Evolutionary conservation across 805 yeast genomes (phyloP).

Genomic region (Komagataella phaffii): DNA sequence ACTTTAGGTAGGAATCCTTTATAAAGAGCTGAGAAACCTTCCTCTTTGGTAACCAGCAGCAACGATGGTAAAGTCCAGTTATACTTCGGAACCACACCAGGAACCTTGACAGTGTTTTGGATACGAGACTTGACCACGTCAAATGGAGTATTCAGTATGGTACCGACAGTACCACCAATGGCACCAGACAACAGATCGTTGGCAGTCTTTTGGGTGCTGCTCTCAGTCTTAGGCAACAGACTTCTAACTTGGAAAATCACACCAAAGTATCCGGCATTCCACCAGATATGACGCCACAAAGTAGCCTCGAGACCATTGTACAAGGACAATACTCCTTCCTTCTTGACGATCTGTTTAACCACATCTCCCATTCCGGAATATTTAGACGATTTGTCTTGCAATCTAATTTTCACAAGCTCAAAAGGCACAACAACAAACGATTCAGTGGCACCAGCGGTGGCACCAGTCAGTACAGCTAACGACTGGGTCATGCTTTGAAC

Average conservation of each 20-base stretch:
- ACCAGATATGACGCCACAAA: conserved; percentile 87
- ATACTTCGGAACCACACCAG: conserved; percentile 77
- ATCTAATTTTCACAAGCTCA: conserved; percentile 87
- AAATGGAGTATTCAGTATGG: conserved; percentile 90
- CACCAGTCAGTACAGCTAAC: conserved; percentile 85
- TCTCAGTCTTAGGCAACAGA: conserved; percentile 66
- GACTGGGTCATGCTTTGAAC: conserved; percentile 62
- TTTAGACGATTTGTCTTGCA: conserved; percentile 78
- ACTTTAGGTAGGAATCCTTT: conserved; percentile 97
- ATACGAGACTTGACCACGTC: conserved; percentile 96
- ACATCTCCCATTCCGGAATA: conserved; percentile 82
- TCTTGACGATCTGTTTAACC: conserved; percentile 51
- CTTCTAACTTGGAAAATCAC: conserved; percentile 77
- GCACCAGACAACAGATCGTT: conserved; percentile 89
- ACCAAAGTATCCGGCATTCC: conserved; percentile 99
- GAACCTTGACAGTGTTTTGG: conserved; percentile 53
- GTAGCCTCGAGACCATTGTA: conserved; percentile 96
- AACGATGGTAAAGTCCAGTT: conserved; percentile 86
- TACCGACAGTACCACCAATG: conserved; percentile 95
- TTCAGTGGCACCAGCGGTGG: conserved; percentile 96
- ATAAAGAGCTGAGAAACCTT: conserved; percentile 83
- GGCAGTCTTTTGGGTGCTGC: conserved; percentile 58
- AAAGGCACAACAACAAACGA: conserved; percentile 96
- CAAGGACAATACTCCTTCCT: conserved; percentile 71
- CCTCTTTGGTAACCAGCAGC: conserved; percentile 66